A percentile compares a stretch with the other conserved stretches of the same genome.
Evolutionary conservation across 1,284 basidiomycete species (phyloP).

Genomic region (Microstroma glucosiphilum): DNA sequence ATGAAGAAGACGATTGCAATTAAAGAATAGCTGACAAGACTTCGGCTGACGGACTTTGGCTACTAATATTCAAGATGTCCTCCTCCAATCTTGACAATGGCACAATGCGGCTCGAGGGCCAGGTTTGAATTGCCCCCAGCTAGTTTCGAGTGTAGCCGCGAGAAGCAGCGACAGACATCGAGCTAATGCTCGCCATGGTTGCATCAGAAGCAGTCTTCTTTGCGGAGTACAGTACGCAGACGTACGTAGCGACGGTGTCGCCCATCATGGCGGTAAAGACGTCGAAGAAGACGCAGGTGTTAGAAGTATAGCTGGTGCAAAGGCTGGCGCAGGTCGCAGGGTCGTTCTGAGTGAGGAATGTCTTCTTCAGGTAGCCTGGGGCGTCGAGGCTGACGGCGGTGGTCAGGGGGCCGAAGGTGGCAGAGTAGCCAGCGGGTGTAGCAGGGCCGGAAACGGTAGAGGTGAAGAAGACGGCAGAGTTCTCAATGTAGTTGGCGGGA

Average conservation of each 20-base stretch:
- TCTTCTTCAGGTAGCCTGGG: background rate
- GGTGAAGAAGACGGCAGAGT: background rate
- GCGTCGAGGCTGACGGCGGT: background rate
- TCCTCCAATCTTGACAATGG: too few relatives aligned
- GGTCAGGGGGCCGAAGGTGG: background rate
- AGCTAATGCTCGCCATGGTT: background rate
- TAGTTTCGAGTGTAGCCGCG: background rate
- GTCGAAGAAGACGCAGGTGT: background rate
- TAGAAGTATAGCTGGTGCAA: background rate
- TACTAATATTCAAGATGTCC: too few relatives aligned
- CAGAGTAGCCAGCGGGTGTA: background rate
- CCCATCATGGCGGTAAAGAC: background rate
- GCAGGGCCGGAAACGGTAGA: background rate
- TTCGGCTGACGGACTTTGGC: too few relatives aligned
- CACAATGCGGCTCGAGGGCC: too few relatives aligned
- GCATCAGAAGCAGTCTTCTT: background rate
- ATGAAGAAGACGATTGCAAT: too few relatives aligned
- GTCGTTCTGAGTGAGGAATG: background rate
- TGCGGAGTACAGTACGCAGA: background rate
- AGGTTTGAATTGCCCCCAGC: too few relatives aligned
- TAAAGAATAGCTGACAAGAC: too few relatives aligned
- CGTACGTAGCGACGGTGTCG: background rate
- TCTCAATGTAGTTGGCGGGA: background rate
- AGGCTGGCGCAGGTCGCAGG: background rate
- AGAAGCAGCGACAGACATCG: background rate